A percentile compares a stretch with the other conserved stretches of the same genome.
phyloP scores from a whole-genome alignment of 2,329 filamentous ascomycete genomes.

The Penicillium sp. region DNA sequence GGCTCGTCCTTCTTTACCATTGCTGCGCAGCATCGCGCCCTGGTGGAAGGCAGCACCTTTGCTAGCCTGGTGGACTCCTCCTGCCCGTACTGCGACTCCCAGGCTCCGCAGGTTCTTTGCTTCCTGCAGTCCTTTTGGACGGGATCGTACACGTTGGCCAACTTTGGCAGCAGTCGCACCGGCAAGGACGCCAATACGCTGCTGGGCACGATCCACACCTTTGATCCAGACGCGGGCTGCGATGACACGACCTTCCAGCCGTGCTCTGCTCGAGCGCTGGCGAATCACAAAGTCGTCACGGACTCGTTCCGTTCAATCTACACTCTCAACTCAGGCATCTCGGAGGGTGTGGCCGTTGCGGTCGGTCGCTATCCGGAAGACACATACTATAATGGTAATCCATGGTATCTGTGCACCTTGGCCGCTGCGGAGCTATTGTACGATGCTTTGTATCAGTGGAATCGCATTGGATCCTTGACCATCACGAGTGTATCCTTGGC shows the following conservation, averaged over 20 bases:
- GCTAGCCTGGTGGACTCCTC: conserved; percentile 61
- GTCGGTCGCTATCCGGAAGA: conserved; percentile 69
- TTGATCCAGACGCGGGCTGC: conserved; percentile 35
- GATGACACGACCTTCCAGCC: conserved; percentile 67
- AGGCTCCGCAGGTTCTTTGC: conserved; percentile 69
- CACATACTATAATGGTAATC: conserved; percentile 72
- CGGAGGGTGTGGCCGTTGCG: conserved; percentile 36
- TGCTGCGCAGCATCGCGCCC: conserved; percentile 64
- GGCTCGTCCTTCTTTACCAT: conserved; percentile 79
- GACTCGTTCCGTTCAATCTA: conserved; percentile 74
- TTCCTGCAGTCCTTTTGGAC: conserved; percentile 74
- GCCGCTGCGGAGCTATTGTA: conserved; percentile 79
- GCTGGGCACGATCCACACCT: conserved; percentile 47
- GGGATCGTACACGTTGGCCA: conserved; percentile 61
- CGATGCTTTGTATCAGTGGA: conserved; percentile 70
- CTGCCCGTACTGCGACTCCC: conserved; percentile 59
- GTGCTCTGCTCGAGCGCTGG: conserved; percentile 64
- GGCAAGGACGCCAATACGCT: conserved; percentile 72
- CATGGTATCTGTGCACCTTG: conserved; percentile 73
- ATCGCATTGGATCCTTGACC: conserved; percentile 59
- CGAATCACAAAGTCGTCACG: conserved; percentile 72
- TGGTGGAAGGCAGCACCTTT: conserved; percentile 59
- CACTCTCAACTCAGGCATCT: conserved; percentile 47
- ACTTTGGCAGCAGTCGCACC: conserved; percentile 61
- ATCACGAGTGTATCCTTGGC: conserved; percentile 63